A percentile compares a stretch with the other conserved stretches of the same genome.
Evolutionary conservation across 1,284 basidiomycete species (phyloP).

Genomic region (Athelia psychrophila): DNA sequence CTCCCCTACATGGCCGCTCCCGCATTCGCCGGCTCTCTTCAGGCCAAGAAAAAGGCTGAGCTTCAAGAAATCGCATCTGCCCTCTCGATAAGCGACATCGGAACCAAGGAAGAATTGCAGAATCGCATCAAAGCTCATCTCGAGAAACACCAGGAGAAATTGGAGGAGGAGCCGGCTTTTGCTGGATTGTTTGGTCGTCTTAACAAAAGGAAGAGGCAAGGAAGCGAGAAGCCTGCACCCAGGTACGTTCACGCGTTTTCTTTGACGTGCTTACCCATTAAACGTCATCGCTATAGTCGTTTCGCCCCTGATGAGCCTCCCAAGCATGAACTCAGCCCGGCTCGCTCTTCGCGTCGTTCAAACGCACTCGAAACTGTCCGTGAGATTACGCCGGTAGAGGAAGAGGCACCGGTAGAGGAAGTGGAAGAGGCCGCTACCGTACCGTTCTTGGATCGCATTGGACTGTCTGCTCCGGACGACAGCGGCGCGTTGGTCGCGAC

Average conservation of each 20-base stretch:
- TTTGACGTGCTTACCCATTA: constrained; percentile 13
- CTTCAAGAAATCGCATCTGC: constrained; percentile 54
- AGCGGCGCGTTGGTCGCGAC: constrained; percentile 18
- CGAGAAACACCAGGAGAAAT: constrained; percentile 42
- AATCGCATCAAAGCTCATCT: constrained; percentile 56
- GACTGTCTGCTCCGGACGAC: constrained; percentile 19
- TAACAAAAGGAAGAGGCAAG: constrained; percentile 29
- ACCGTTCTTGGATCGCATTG: constrained; percentile 37
- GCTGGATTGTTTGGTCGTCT: constrained; percentile 47
- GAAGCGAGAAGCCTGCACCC: constrained; percentile 36
- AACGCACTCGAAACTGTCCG: constrained; percentile 32
- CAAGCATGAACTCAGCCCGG: constrained; percentile 5
- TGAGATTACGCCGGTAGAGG: constrained; percentile 43
- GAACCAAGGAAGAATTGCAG: constrained; percentile 60
- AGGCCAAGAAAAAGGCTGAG: constrained; percentile 59
- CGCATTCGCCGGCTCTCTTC: constrained; percentile 44
- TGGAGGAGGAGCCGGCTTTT: constrained; percentile 54
- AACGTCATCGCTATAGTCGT: constrained; percentile 15
- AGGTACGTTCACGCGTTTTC: constrained; percentile 5
- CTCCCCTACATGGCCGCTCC: constrained; percentile 18
- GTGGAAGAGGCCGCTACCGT: constrained; percentile 46
- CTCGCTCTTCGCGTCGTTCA: constrained; percentile 28
- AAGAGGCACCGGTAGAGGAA: constrained; percentile 32
- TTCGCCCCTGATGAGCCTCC: constrained; percentile 8
- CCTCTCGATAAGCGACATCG: constrained; percentile 45